A percentile compares a stretch with the other conserved stretches of the same genome.
phyloP scores from a whole-genome alignment of 345 rosid genomes.

The Euphorbia tirucalli region DNA sequence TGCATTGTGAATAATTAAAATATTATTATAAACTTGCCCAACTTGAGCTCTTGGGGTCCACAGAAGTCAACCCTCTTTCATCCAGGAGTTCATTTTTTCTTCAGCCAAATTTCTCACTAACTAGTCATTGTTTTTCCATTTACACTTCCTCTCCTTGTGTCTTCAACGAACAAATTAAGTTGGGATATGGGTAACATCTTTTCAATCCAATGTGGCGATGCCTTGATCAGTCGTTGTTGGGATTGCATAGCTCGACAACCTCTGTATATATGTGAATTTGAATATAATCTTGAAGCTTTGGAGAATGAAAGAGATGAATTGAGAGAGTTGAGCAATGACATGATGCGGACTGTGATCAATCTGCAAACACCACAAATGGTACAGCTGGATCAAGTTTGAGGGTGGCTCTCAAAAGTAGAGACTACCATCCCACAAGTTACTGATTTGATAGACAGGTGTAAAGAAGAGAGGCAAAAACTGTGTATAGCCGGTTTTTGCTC shows the following conservation, averaged over 20 bases:
- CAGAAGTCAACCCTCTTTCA: too few species aligned
- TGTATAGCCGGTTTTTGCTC: not conserved
- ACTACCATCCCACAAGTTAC: not conserved
- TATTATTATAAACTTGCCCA: too few species aligned
- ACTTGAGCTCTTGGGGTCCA: too few species aligned
- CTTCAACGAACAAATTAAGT: not conserved
- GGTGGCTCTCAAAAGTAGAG: not conserved
- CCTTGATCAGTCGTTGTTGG: not conserved
- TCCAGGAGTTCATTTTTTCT: too few species aligned
- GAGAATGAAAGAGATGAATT: not conserved
- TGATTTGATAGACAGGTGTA: not conserved
- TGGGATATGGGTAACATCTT: not conserved
- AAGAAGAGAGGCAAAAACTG: not conserved
- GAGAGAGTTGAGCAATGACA: not conserved
- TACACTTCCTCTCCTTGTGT: not conserved
- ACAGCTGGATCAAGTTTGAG: not conserved
- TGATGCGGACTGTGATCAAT: not conserved
- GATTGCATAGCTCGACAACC: not conserved
- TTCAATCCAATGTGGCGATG: not conserved
- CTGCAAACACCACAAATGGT: not conserved
- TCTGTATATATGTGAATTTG: not conserved
- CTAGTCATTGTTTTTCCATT: not conserved
- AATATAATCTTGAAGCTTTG: not conserved
- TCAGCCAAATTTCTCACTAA: too few species aligned
- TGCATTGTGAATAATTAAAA: too few species aligned